Conservation (phyloP, 2,329 filamentous ascomycete genomes). For the Claviceps fusiformis region DNA sequence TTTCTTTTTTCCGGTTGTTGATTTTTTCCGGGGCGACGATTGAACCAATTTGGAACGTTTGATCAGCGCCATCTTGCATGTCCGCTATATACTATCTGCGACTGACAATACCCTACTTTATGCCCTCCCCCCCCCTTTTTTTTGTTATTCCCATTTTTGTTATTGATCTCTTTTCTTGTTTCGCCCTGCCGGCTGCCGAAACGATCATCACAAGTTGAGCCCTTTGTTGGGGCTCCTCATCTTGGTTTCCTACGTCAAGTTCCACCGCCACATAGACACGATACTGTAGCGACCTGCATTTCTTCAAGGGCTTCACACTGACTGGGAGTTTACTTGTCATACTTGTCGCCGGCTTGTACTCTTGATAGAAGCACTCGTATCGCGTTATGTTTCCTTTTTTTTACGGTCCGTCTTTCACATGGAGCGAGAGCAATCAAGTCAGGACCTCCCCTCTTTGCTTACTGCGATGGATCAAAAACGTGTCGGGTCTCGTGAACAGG, state of each 20-base stretch:
- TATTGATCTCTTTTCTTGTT: too few species aligned
- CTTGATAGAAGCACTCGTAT: neutral
- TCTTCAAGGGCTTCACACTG: slow-evolving; percentile 1
- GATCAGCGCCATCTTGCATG: neutral
- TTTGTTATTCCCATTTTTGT: neutral
- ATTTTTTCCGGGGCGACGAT: neutral
- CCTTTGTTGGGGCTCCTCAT: neutral
- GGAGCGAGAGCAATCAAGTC: neutral
- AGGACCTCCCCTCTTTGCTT: neutral
- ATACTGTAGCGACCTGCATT: slow-evolving; percentile 15
- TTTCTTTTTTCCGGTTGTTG: too few species aligned
- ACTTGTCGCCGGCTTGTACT: neutral
- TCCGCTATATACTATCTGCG: neutral
- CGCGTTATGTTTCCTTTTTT: neutral
- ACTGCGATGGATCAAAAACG: neutral
- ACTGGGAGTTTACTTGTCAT: slow-evolving; percentile 2
- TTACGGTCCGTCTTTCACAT: neutral
- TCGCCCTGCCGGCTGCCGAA: neutral
- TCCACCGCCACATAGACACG: slow-evolving; percentile 15
- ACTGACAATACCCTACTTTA: neutral
- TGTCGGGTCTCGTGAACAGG: neutral
- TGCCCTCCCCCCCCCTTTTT: neutral
- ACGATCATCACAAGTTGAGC: neutral
- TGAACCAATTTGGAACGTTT: neutral
- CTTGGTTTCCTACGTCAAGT: neutral